Conservation (phyloP, 495 filamentous ascomycete species). For the Jackrogersella minutella region DNA sequence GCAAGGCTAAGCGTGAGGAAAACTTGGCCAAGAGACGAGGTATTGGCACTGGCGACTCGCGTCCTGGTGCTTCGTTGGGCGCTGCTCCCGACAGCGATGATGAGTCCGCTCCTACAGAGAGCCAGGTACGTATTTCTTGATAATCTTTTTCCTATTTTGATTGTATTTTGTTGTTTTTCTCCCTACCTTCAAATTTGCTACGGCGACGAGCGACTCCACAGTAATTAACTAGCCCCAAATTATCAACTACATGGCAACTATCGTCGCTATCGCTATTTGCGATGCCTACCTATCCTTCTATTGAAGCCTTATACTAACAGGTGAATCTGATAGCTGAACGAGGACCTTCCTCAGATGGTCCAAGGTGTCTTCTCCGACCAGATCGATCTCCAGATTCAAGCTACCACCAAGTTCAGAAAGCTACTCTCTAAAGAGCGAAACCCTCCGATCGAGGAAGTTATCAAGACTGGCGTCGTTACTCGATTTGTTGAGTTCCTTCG, state of each 20-base stretch:
- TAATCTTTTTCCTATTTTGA: not conserved
- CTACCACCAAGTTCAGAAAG: slow-evolving; percentile 99
- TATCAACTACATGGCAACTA: not conserved
- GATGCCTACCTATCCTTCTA: slow-evolving; percentile 11
- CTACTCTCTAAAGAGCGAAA: slow-evolving; percentile 98
- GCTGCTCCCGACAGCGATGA: slow-evolving; percentile 96
- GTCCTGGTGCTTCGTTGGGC: slow-evolving; percentile 84
- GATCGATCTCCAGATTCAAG: slow-evolving; percentile 96
- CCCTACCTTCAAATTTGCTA: slow-evolving; percentile 8
- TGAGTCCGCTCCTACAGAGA: slow-evolving; percentile 91
- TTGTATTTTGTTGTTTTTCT: slow-evolving; percentile 15
- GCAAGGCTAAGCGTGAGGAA: slow-evolving; percentile 97
- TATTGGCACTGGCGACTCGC: slow-evolving; percentile 78
- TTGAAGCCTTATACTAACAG: slow-evolving; percentile 46
- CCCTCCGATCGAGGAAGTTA: slow-evolving; percentile 98
- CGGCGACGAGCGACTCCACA: slow-evolving; percentile 21
- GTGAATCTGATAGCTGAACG: slow-evolving; percentile 75
- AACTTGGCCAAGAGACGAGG: slow-evolving; percentile 98
- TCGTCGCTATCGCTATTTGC: slow-evolving; percentile 1
- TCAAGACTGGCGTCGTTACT: slow-evolving; percentile 97
- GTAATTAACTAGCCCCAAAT: not conserved
- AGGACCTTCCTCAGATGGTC: slow-evolving; percentile 98
- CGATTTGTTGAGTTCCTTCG: slow-evolving; percentile 98
- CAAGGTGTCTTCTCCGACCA: slow-evolving; percentile 97
- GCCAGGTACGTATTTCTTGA: slow-evolving; percentile 79